Evolutionary conservation across 305 asterid genomes (phyloP), one percentile per base, ranked within the genome.

Genomic region (Solanum hybrid): DNA sequence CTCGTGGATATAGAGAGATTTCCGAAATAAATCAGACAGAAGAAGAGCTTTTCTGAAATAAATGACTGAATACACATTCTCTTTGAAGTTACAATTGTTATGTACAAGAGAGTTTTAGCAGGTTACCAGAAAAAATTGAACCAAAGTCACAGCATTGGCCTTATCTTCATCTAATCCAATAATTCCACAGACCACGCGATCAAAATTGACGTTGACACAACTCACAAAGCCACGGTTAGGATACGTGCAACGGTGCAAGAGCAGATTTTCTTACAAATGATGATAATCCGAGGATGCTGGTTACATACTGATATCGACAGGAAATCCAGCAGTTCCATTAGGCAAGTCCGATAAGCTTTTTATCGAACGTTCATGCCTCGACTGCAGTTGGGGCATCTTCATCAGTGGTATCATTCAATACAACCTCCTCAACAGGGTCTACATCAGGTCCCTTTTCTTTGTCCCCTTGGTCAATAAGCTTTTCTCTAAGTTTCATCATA

Each of bases 361-460:
- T 22, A 17, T 26, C 40, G 2, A 35, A 75, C 69, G 5, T 78
- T 92, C 91, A 92, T 20, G 92, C 94, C 88, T 91, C 94, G 22
- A 90, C 93, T 76, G 93, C 95, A 85, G 91, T 89, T 51, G 82
- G 10, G 27, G 46, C 89, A 56, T 90, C 95, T 89, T 90, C 94
- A 79, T 89, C 92, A 46, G 92, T 90, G 17, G 92, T 84, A 80
- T 89, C 92, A 3, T 89, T 27, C 40, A 89, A 34, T 85, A 91
- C 91, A 35, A 86, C 89, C 85, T 88, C 93, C 86, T 89, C 94
- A 38, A 87, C 60, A 56, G 90, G 84, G 40, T 86, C 88, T 79
- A 64, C 89, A 6, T 86, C 89, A 20, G 86, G n/a, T 29, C 72
- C 92, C 88, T 75, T 87, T 35, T 87, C 92, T 81, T 91, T 89